Evolutionary conservation across 768 basidiomycete genomes (phyloP), one percentile per base, ranked within the genome.

Genomic region (Mycena galericulata): DNA sequence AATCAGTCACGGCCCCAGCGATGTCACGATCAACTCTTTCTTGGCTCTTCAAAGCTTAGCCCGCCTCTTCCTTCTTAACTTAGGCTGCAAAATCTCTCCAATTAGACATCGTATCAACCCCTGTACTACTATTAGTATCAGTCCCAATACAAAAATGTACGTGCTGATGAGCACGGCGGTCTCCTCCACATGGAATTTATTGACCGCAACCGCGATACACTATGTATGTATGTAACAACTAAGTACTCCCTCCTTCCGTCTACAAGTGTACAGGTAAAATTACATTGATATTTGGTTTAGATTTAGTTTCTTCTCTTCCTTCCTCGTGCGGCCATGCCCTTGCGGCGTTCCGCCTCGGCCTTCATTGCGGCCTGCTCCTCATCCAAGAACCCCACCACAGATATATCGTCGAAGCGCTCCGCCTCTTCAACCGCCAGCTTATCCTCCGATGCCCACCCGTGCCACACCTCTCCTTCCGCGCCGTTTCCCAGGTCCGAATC

Each of bases 391-490:
- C 81, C 81, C 18, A 81, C 76, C 3, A 78, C 82, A 41, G 81
- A 80, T 64, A 87, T 81, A 76, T 87, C 79, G 73, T 87, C 82
- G 75, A 85, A 88, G 68, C 77, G 76, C 74, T 88, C 87, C 24
- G 79, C 83, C 73, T 88, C 88, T 62, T 87, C 85, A n/a, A 87
- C 79, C 3, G 85, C 85, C 29, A 77, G 71, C 56, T 74, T 76
- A 64, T 87, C 86, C 69, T 85, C 81, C 8, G 72, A 67, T 43
- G 81, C 85, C 86, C 86, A 87, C n/a, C 81, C 85, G 27, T 78
- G 71, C 79, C 81, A 84, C 50, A 79, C 79, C 54, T 76, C 77
- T 4, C 67, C 80, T 51, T 76, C 76, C 15, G 74, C 73, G 5
- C 64, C 70, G 12, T 73, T 76, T 2, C 78, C 75, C 36, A 59